These are phyloP conservation scores for Kwoniella bestiolae DNA, from an alignment of 768 basidiomycete genomes.

Conservation along the genomic window DNA sequence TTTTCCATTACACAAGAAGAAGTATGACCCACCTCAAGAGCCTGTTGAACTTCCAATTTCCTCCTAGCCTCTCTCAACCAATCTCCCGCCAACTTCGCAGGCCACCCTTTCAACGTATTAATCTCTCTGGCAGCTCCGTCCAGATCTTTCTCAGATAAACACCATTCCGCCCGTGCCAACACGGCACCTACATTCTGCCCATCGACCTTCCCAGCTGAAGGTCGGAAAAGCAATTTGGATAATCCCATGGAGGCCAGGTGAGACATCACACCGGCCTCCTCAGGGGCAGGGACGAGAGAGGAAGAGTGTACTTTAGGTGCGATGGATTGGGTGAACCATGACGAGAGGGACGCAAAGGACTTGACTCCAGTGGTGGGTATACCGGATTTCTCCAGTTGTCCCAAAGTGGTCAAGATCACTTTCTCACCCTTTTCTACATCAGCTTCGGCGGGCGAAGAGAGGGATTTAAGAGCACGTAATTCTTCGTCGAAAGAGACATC, in stretches of 20 bases:
- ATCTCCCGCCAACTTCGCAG: constrained; percentile 65
- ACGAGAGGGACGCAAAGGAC: constrained; percentile 82
- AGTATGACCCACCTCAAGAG: constrained; percentile 69
- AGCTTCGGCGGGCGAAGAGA: constrained; percentile 64
- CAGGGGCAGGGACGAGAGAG: constrained; percentile 78
- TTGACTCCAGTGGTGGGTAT: constrained; percentile 64
- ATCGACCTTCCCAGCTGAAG: constrained; percentile 72
- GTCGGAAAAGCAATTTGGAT: constrained; percentile 72
- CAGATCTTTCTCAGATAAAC: constrained; percentile 88
- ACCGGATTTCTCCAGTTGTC: constrained; percentile 59
- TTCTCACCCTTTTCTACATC: constrained; percentile 67
- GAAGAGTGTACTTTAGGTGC: constrained; percentile 81
- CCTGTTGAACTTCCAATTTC: constrained; percentile 88
- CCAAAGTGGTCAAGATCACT: constrained; percentile 72
- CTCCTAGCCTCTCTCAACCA: constrained; percentile 89
- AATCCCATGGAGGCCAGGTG: constrained; percentile 80
- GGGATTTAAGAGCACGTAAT: constrained; percentile 72
- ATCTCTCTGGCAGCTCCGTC: constrained; percentile 85
- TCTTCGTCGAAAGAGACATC: constrained; percentile 84
- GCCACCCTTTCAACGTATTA: constrained; percentile 82
- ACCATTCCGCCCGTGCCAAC: constrained; percentile 83
- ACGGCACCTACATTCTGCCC: constrained; percentile 86
- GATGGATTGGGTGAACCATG: constrained; percentile 87
- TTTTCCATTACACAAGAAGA: too few species aligned
- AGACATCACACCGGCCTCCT: constrained; percentile 84